Base-by-base conservation (phyloP, 78 protist genomes). In the Dictyostelium brefeldianum region DNA sequence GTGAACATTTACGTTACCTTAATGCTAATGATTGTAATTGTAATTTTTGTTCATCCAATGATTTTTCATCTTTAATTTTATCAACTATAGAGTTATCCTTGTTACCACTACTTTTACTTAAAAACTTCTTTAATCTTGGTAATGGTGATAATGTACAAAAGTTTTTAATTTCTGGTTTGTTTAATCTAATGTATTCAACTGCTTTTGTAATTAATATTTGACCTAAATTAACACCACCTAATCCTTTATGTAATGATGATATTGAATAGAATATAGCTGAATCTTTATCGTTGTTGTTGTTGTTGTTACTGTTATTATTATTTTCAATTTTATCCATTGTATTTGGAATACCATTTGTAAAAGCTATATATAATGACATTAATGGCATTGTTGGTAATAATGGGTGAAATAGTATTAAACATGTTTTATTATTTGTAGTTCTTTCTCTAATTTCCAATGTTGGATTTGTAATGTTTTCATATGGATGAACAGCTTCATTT, bases 201-300 rank as follows among this genome's bases (percentile, higher is more conserved):
- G 93, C 93, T 36, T 65, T 87, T 48, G 70, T 51, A 78, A 87
- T 87, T 87, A 87, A 64, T 47, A 87, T 59, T 77, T 87, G 93
- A 20, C 93, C 93, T 36, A 87, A 80, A 64, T 87, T 71, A 25
- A 87, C 93, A 65, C 80, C 67, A 25, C 80, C 80, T 51, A 87
- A 51, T 36, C 93, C 93, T 78, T 48, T 78, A 43, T 87, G 93
- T 51, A 87, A 84, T 64, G 93, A 87, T 46, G 93, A 87, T 47
- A 87, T 87, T 51, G 93, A 87, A 77, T 87, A 87, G 25, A 87
- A 87, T 67, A 87, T 87, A 48, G 93, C 93, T 7, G 80, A 77
- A 46, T 47, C 51, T 43, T 73, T 8, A 9, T 7, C 14, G 47
- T 4, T 22, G 14, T 11, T 9, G 46, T 48, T 14, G 15, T 20